Evolutionary conservation across 2,329 filamentous ascomycete species (phyloP).

Genomic region (Alternaria longipes): DNA sequence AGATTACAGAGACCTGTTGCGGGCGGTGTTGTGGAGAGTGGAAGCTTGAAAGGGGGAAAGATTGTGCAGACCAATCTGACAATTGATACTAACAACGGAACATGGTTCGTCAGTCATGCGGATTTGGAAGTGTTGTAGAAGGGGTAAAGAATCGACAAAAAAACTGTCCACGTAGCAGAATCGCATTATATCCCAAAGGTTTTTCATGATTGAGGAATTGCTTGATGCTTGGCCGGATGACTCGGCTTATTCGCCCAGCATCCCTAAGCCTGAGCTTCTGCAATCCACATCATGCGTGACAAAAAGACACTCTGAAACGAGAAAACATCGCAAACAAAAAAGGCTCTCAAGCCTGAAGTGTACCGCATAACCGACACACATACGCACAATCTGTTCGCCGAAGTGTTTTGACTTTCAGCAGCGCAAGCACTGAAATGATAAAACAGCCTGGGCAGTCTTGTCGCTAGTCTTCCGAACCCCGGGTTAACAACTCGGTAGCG

Average conservation of each 20-base stretch:
- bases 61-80: slow-evolving; percentile 47
- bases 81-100: slow-evolving; percentile 46
- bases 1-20: slow-evolving; percentile 62
- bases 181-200: not conserved
- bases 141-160: not conserved
- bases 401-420: not conserved
- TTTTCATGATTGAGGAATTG: not conserved
- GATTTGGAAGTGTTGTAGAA: slow-evolving; percentile 35
- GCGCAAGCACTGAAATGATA: not conserved
- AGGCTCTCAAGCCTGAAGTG: not conserved
- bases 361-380: not conserved
- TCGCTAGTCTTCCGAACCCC: not conserved
- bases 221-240: not conserved
- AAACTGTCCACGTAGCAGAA: not conserved
- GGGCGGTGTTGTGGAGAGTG: slow-evolving; percentile 63
- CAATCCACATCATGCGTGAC: not conserved
- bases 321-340: not conserved
- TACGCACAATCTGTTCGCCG: not conserved
- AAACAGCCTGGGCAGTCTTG: not conserved
- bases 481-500: not conserved
- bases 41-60: slow-evolving; percentile 62
- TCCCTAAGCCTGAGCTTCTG: not conserved
- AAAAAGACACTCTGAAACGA: not conserved
- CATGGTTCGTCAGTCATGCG: slow-evolving; percentile 46
- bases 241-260: not conserved